Evolutionary conservation across 1,139 yeast genomes (phyloP), one percentile per base, ranked within the genome.

Genomic region (Wickerhamomyces sp.): DNA sequence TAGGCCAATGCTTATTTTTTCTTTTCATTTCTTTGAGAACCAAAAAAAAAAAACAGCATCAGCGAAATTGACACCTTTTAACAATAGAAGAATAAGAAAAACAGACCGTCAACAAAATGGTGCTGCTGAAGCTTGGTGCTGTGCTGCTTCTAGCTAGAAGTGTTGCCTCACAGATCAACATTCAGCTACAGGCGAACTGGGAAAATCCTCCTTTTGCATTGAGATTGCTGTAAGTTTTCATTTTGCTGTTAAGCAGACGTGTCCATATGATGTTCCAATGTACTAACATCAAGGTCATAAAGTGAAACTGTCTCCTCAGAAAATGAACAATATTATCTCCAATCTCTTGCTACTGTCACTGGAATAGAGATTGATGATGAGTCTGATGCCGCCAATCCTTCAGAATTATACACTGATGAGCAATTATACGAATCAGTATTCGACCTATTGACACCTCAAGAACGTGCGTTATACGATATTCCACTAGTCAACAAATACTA

Each of bases 231-330:
- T 67, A 52, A 51, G 71, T 64, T n/a, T 18, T 10, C 14, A 1
- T 14, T 8, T 13, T 7, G 10, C 10, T 11, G 11, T 27, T n/a
- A 26, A 34, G 8, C 10, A 8, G 34, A 29, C 29, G 18, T 27
- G 14, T 9, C 14, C n/a, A 29, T 9, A 10, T 18, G 11, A 14
- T 9, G 8, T 9, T 27, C 45, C 15, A 34, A 14, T 9, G 8
- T 9, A 29, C 45, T 42, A 38, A 42, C 46, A 29, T 6, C 11
- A 10, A 4, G 18, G 43, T 37, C 32, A 34, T 35, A 6, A 42
- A 68, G 67, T 4, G 91, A 84, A 58, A 72, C 84, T 10, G 61
- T 79, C 23, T 70, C 83, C 1, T 68, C 70, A 0, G 69, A 70
- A 45, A 72, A 79, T 56, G 72, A 72, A 26, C 62, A 77, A 0